Conservation (phyloP, 2,329 filamentous ascomycete genomes). For the Stylonectria norvegica region DNA sequence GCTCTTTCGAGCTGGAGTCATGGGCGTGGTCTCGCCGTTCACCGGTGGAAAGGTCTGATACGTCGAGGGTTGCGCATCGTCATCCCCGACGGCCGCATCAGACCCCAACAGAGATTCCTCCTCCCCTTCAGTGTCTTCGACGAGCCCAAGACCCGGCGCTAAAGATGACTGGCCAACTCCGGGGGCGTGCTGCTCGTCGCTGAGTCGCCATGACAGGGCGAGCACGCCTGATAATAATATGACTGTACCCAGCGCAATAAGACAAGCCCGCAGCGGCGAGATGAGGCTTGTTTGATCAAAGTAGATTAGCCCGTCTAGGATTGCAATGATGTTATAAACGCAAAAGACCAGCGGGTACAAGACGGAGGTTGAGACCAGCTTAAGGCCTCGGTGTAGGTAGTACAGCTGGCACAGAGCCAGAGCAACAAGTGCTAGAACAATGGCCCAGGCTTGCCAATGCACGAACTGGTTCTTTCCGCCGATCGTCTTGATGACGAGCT, state of each 20-base stretch:
- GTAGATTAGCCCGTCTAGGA: constrained; percentile 94
- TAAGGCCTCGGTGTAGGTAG: constrained; percentile 89
- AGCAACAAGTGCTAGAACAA: constrained; percentile 74
- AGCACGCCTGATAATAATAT: constrained; percentile 86
- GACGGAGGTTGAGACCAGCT: constrained; percentile 91
- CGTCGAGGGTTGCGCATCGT: constrained; percentile 35
- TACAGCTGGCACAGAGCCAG: constrained; percentile 90
- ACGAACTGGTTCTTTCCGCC: constrained; percentile 91
- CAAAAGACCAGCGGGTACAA: constrained; percentile 97
- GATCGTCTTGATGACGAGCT: constrained; percentile 82
- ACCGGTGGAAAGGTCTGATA: constrained; percentile 48
- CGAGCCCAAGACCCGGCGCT: constrained; percentile 76
- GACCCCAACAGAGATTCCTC: constrained; percentile 54
- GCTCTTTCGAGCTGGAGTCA: constrained; percentile 44
- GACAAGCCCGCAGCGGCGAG: constrained; percentile 67
- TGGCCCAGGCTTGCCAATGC: constrained; percentile 91
- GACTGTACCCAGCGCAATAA: constrained; percentile 82
- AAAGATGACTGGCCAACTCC: constrained; percentile 65
- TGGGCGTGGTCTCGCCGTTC: constrained; percentile 36
- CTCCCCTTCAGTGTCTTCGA: constrained; percentile 65
- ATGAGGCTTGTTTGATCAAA: constrained; percentile 85
- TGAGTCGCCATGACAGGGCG: constrained; percentile 88
- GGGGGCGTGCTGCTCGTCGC: constrained; percentile 66
- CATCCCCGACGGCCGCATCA: constrained; percentile 41
- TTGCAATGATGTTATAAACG: constrained; percentile 98